These are phyloP conservation scores for Cyclotella kingstonii DNA, from an alignment of 108 stramenopile species.

Conservation along the genomic window DNA sequence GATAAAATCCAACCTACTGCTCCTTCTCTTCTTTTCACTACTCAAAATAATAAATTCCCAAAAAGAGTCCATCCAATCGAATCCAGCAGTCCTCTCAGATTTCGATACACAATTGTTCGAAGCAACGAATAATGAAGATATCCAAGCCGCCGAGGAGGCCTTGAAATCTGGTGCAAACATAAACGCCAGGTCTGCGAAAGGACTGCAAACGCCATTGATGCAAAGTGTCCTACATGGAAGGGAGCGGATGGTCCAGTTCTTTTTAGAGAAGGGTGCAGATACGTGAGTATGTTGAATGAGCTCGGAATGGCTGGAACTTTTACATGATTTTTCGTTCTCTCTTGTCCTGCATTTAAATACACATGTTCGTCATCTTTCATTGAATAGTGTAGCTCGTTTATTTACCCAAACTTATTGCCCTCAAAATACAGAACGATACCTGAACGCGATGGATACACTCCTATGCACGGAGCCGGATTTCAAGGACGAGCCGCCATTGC, in stretches of 20 bases:
- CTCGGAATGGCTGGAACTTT: too few species aligned
- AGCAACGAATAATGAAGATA: conserved; percentile 23
- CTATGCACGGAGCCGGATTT: conserved; percentile 44
- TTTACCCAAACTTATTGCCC: too few species aligned
- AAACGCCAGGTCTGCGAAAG: conserved; percentile 18
- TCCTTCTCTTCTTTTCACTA: neutral
- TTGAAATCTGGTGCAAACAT: conserved; percentile 34
- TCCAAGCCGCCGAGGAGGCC: conserved; percentile 7
- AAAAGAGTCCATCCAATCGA: neutral
- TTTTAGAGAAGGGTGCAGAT: conserved; percentile 37
- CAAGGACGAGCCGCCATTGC: conserved; percentile 35
- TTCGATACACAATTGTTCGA: conserved; percentile 21
- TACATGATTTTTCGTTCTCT: too few species aligned
- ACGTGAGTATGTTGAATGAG: conserved; percentile 12
- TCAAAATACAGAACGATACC: conserved; percentile 11
- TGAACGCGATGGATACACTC: conserved; percentile 40
- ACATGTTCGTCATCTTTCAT: too few species aligned
- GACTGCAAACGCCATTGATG: conserved; percentile 40
- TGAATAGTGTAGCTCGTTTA: too few species aligned
- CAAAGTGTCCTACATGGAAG: conserved; percentile 30
- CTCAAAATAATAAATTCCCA: too few species aligned
- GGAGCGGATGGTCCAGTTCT: conserved; percentile 24
- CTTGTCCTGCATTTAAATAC: too few species aligned
- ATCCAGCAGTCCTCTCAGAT: neutral
- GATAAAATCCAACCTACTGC: neutral